Conservation (phyloP, 1,139 yeast genomes). For the Wickerhamiella pararugosa region DNA sequence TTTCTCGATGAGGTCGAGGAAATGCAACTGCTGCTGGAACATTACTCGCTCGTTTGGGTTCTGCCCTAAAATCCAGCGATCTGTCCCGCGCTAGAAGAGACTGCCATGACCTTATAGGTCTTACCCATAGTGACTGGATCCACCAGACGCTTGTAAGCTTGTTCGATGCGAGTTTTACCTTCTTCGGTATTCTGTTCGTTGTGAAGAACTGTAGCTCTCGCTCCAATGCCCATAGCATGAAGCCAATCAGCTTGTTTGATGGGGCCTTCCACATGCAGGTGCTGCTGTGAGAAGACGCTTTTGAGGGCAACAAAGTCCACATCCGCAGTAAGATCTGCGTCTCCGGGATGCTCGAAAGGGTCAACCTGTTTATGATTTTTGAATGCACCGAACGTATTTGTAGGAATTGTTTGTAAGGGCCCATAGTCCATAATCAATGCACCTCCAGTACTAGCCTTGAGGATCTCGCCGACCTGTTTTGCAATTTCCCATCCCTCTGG, state of each 20-base stretch:
- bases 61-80: constrained; percentile 1
- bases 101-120: constrained; percentile 55
- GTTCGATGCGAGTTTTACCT: constrained; percentile 31
- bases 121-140: constrained; percentile 63
- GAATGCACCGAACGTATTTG: constrained; percentile 59
- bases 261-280: constrained; percentile 35
- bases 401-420: constrained; percentile 43
- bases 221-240: constrained; percentile 61
- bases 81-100: constrained; percentile 18
- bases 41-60: constrained; percentile 48
- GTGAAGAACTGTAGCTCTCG: constrained; percentile 36
- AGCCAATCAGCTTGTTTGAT: constrained; percentile 71
- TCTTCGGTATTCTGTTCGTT: constrained; percentile 22
- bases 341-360: constrained; percentile 62
- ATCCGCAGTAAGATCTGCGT: constrained; percentile 69
- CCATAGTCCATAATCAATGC: constrained; percentile 73
- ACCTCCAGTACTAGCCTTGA: constrained; percentile 39
- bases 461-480: constrained; percentile 20
- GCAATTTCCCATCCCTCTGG: constrained; percentile 49
- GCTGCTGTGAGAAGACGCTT: constrained; percentile 24
- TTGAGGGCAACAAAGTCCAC: constrained; percentile 59
- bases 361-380: constrained; percentile 57
- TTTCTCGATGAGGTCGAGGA: constrained; percentile 87
- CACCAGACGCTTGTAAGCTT: constrained; percentile 50
- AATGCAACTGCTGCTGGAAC: constrained; percentile 52